Evolutionary conservation across 2,329 filamentous ascomycete species (phyloP), one percentile per base, ranked within the genome.

Genomic region (Xylariales sp.): DNA sequence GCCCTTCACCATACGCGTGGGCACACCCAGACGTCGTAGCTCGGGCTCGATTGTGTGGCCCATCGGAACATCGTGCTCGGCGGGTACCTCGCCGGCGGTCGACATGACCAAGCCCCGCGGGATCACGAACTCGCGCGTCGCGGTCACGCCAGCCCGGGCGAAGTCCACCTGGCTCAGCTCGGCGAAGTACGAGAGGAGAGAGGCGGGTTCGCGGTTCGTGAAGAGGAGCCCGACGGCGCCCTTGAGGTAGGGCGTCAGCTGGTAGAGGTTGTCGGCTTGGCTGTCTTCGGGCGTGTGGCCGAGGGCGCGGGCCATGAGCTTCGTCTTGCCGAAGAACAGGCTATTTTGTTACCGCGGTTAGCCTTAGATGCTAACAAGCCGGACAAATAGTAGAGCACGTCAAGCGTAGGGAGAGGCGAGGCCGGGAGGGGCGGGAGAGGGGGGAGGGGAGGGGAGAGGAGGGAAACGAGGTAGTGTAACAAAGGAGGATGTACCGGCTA

Each of bases 301-400:
- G 32, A 99, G 91, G 65, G 96, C 94, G 83, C 96, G 95, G 75
- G 93, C 90, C 94, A 98, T 98, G 81, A 99, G 94, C 84, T 98
- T 98, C 68, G 95, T 98, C 85, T 98, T 99, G 83, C 95, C 96
- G 82, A 97, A 98, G 89, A 98, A 98, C 80, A 99, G 85, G 75
- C 94, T 96, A 75, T 30, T 41, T 12, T 43, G 16, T 16, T 45
- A 9, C 30, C 5, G 28, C 9, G 23, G 39, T 64, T 45, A 41
- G 36, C 60, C 12, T 39, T 23, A 23, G 6, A 39, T 39, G 8
- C 6, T 8, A 8, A 7, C 12, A 8, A 12, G 9, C 5, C 3
- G 3, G 12, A 41, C 5, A 5, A 41, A 41, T 41, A 41, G 39
- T 14, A 41, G 3, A 41, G 39, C 3, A 41, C 12, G 10, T 41